Evolutionary conservation across 257 asterid species (phyloP).

Genomic region (Leptodermis oblonga): DNA sequence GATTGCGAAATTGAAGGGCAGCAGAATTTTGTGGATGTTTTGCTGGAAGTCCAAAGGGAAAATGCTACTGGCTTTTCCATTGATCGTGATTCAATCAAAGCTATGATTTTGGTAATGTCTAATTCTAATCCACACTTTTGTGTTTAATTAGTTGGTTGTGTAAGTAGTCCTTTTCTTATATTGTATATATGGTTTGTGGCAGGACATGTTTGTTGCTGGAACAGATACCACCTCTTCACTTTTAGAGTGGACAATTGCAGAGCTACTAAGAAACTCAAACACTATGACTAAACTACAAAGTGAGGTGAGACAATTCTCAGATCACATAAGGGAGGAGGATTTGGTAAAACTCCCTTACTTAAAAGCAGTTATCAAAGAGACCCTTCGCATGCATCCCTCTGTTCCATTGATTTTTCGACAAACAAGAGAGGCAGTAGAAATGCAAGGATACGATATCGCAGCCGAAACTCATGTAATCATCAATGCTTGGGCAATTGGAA

Average conservation of each 20-base stretch:
- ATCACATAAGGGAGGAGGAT: conserved; percentile 1
- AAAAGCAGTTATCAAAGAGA: conserved; percentile 41
- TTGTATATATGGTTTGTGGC: too few relatives aligned
- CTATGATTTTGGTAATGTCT: conserved; percentile 1
- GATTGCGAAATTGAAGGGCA: neutral
- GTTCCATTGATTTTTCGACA: conserved; percentile 41
- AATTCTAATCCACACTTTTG: neutral
- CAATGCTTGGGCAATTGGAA: conserved; percentile 51
- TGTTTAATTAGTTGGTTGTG: neutral
- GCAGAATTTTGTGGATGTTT: conserved; percentile 3
- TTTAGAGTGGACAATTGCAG: conserved; percentile 2
- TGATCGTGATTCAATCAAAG: conserved; percentile 7
- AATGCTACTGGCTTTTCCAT: conserved; percentile 1
- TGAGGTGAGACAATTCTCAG: conserved; percentile 21
- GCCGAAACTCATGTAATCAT: conserved; percentile 34
- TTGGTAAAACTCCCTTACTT: conserved; percentile 2
- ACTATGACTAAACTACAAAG: conserved; percentile 27
- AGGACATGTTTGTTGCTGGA: conserved; percentile 5
- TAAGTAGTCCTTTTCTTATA: neutral
- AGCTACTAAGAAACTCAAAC: neutral
- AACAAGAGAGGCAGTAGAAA: conserved; percentile 17
- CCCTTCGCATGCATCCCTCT: conserved; percentile 39
- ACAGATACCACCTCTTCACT: neutral
- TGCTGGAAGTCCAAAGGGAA: conserved; percentile 9
- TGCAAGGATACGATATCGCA: conserved; percentile 30